phyloP scores from a whole-genome alignment of 1,284 basidiomycete species.

The Fereydounia khargensis region DNA sequence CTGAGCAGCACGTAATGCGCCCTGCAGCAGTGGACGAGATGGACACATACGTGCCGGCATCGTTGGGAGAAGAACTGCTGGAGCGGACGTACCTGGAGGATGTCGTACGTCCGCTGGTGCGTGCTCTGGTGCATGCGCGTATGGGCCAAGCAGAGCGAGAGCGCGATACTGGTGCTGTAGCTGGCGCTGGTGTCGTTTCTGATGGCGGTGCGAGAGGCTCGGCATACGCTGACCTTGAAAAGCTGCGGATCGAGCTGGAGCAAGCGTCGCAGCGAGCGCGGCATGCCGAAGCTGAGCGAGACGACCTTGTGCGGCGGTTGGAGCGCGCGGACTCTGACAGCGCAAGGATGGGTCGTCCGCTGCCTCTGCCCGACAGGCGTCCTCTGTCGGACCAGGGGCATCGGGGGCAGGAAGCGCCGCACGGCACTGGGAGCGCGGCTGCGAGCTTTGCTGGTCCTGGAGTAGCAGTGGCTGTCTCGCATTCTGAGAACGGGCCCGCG shows the following conservation, averaged over 20 bases:
- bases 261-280: constrained; percentile 18
- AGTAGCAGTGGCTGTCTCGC: too few relatives aligned
- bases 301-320: constrained; percentile 28
- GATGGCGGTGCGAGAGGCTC: constrained; percentile 5
- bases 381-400: too few relatives aligned
- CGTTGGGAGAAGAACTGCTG: constrained; percentile 25
- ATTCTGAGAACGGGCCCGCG: too few relatives aligned
- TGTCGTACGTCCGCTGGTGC: constrained; percentile 29
- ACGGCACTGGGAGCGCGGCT: too few relatives aligned
- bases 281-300: constrained; percentile 28
- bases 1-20: too few relatives aligned
- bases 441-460: too few relatives aligned
- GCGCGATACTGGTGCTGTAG: too few relatives aligned
- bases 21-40: constrained; percentile 12
- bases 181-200: not conserved
- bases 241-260: constrained; percentile 25
- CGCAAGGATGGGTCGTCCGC: too few relatives aligned
- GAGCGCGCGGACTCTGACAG: constrained; percentile 26
- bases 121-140: constrained; percentile 26
- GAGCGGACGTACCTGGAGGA: constrained; percentile 37
- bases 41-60: constrained; percentile 20
- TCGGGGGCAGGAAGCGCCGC: too few relatives aligned
- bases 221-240: constrained; percentile 28
- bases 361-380: too few relatives aligned
- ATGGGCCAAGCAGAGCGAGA: too few relatives aligned